Percentiles rank a stretch among this genome's conserved stretches.
phyloP scores from a whole-genome alignment of 192 early-diverging fungal species.

The Entrophospora sp. region DNA sequence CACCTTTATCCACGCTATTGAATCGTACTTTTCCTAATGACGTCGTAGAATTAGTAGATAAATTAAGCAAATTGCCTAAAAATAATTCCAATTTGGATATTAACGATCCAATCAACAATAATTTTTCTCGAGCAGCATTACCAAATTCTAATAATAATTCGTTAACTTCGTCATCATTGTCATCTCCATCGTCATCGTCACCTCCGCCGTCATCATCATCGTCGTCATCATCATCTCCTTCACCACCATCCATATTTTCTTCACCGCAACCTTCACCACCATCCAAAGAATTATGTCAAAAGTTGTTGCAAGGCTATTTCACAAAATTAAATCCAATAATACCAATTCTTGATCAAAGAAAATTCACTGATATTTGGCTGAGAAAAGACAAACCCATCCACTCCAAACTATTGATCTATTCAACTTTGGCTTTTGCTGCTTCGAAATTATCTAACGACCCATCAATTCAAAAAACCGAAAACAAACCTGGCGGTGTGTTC shows the following conservation, averaged over 20 bases:
- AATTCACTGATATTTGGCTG: constrained; percentile 13
- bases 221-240: not conserved
- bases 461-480: constrained; percentile 8
- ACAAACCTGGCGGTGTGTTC: constrained; percentile 17
- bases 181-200: not conserved
- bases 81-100: not conserved
- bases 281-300: not conserved
- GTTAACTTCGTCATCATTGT: not conserved
- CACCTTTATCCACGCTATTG: not conserved
- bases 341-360: constrained; percentile 15
- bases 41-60: constrained; percentile 15
- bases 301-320: constrained; percentile 15
- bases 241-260: not conserved
- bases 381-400: not conserved
- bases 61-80: not conserved
- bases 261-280: not conserved
- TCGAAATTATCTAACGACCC: constrained; percentile 17
- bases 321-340: not conserved
- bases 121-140: not conserved
- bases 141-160: not conserved
- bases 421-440: constrained; percentile 13
- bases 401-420: not conserved
- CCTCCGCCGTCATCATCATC: not conserved
- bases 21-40: constrained; percentile 15
- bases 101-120: not conserved